Evolutionary conservation across 257 asterid genomes (phyloP), one percentile per base, ranked within the genome.

Genomic region (Penstemon newberryi): DNA sequence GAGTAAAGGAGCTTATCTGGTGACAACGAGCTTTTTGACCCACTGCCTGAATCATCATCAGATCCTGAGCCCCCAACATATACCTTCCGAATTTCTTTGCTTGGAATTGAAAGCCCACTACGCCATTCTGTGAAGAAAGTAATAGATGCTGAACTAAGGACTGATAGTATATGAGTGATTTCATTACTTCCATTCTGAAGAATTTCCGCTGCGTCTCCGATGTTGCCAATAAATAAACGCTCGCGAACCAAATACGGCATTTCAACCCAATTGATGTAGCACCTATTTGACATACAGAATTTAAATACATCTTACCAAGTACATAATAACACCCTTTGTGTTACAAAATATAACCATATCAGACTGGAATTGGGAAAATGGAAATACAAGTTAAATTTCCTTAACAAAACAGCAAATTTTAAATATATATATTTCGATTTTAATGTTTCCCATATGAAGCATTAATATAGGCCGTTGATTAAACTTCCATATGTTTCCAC

Each of bases 41-140:
- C 84, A 70, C 83, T 77, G 69, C 55, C 70, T 56, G 70, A 50
- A 79, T 59, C 82, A 78, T 81, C 86, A 67, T 74, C 87, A 15
- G 83, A 15, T 63, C 50, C 86, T 8, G 77, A 75, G 74, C 56
- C 90, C 77, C 90, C 91, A 72, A 73, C 90, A 82, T 84, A 79
- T 18, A 84, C 96, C 84, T 94, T 87, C 56, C 81, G 83, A 52
- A 94, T 87, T 82, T 91, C 99, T 76, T 90, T 79, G 69, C 80
- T 59, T 15, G 96, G 91, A 62, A 91, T 87, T 4, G 88, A 67
- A 67, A 89, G 12, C 49, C 73, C 88, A 53, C 81, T 83, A 60
- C 97, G 88, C 97, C 99, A 94, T 77, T 91, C 97, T 0, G 96
- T 71, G 90, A 94, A 94, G 83, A 89, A 89, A 37, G 97, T 87